Percentiles rank a stretch among this genome's conserved stretches.
These are phyloP conservation scores for Paramecium sonneborni DNA, from an alignment of 73 alveolate species.

Conservation along the genomic window DNA sequence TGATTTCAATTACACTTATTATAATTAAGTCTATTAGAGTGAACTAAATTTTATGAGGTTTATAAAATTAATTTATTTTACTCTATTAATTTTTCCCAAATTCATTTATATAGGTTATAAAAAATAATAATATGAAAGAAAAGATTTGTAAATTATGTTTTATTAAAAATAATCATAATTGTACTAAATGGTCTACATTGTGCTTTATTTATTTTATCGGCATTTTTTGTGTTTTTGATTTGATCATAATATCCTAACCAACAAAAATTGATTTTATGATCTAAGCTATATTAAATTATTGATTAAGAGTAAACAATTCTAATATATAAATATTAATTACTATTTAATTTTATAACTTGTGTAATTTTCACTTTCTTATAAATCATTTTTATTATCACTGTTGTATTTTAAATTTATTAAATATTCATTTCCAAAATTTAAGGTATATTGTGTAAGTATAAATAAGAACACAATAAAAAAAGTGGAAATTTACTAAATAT, in stretches of 20 bases:
- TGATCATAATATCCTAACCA: conserved; percentile 20
- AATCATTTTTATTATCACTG: neutral
- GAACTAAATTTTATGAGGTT: no score
- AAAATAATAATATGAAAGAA: no score
- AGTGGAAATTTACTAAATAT: conserved; percentile 11
- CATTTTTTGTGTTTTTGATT: neutral
- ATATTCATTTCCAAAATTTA: neutral
- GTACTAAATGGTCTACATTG: neutral
- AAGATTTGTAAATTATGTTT: no score
- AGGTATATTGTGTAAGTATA: neutral
- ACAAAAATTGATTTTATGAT: neutral
- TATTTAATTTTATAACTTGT: neutral
- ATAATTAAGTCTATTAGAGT: neutral
- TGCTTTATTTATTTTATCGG: neutral
- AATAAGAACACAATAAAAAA: conserved; percentile 33
- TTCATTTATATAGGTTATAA: no score
- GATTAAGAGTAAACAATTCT: conserved; percentile 14
- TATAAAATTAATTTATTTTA: no score
- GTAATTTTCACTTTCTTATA: conserved; percentile 16
- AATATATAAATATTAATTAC: neutral
- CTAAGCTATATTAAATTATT: neutral
- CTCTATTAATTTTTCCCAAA: no score
- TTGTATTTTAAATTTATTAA: neutral
- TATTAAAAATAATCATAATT: neutral
- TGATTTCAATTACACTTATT: neutral